Conservation (phyloP, 345 rosid species). For the Citrus inodora region DNA sequence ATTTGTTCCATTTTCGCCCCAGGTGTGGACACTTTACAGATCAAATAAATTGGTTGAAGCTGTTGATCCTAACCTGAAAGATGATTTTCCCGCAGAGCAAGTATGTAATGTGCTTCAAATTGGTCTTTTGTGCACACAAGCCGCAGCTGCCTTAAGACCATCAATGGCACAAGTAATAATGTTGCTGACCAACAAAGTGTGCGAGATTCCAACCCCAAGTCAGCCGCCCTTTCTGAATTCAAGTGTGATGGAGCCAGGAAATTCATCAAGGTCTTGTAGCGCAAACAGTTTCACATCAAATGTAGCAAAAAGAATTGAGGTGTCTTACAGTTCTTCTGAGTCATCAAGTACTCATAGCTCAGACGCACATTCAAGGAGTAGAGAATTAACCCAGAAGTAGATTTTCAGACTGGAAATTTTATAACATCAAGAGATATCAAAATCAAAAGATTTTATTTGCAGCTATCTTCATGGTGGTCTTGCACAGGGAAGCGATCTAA, state of each 20-base stretch:
- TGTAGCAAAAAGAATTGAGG: conserved; percentile 18
- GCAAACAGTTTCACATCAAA: conserved; percentile 29
- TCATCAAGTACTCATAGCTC: conserved; percentile 29
- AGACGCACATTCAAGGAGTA: conserved; percentile 19
- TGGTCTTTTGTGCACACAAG: conserved; percentile 52
- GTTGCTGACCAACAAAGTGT: conserved; percentile 26
- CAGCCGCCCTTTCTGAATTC: conserved; percentile 52
- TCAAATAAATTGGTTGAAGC: conserved; percentile 37
- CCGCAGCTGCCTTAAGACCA: conserved; percentile 40
- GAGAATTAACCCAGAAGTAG: conserved; percentile 6
- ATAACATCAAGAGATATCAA: neutral
- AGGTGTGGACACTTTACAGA: conserved; percentile 49
- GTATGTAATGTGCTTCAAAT: conserved; percentile 37
- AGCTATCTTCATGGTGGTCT: neutral
- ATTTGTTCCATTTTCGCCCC: conserved; percentile 2
- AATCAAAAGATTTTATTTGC: neutral
- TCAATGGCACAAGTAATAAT: conserved; percentile 40
- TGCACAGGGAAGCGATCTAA: too few species aligned
- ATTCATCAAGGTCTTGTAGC: conserved; percentile 22
- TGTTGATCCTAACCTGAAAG: conserved; percentile 24
- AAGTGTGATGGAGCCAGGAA: conserved; percentile 9
- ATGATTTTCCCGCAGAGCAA: conserved; percentile 26
- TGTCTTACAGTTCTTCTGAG: conserved; percentile 25
- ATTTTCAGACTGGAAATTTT: neutral
- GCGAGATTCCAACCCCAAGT: conserved; percentile 32